A percentile compares a stretch with the other conserved stretches of the same genome.
Conservation (phyloP, 1,284 basidiomycete species). For the Malassezia equina region DNA sequence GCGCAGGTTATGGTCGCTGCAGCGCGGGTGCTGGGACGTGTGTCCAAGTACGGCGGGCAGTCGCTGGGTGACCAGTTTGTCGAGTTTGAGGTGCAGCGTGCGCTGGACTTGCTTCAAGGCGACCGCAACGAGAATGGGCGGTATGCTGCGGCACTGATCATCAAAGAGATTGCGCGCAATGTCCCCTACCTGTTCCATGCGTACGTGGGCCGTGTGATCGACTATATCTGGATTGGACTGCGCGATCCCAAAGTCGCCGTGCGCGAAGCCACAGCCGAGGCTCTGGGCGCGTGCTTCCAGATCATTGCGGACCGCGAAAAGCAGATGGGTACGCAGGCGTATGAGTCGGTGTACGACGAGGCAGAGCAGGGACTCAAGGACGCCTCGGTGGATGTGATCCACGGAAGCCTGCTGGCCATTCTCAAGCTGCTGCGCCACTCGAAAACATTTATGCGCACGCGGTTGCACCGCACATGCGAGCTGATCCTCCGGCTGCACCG, state of each 20-base stretch:
- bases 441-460: conserved; percentile 89
- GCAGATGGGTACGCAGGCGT: conserved; percentile 45
- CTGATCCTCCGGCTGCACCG: conserved; percentile 84
- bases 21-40: conserved; percentile 70
- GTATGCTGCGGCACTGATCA: conserved; percentile 48
- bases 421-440: conserved; percentile 84
- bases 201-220: conserved; percentile 41
- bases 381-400: conserved; percentile 71
- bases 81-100: conserved; percentile 70
- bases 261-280: conserved; percentile 43
- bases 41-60: conserved; percentile 67
- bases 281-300: conserved; percentile 45
- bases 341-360: conserved; percentile 58
- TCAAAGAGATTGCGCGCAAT: conserved; percentile 44
- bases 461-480: conserved; percentile 78
- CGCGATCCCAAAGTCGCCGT: conserved; percentile 40
- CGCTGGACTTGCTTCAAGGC: conserved; percentile 60
- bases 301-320: conserved; percentile 43
- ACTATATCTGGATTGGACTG: conserved; percentile 46
- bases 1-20: conserved; percentile 78
- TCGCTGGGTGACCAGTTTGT: conserved; percentile 76
- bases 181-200: conserved; percentile 45
- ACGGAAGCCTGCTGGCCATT: conserved; percentile 85
- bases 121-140: conserved; percentile 50
- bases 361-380: conserved; percentile 76